Evolutionary conservation across 345 rosid genomes (phyloP).

Genomic region (Eucalyptus cladocalyx): DNA sequence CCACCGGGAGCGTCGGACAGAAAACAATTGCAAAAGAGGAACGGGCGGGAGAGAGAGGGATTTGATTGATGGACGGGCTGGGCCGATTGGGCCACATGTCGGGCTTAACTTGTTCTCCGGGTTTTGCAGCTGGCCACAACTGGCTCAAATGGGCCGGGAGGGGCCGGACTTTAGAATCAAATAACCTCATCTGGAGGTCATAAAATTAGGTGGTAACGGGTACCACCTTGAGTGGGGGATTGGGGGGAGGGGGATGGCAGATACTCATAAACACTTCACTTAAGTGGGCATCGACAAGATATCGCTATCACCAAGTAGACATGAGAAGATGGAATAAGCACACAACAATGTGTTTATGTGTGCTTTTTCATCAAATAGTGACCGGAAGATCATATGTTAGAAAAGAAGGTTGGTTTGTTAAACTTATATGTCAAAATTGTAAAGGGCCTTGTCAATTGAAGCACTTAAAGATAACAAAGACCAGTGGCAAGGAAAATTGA

Average conservation of each 20-base stretch:
- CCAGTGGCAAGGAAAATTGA: background rate
- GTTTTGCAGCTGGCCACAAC: background rate
- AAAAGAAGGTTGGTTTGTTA: background rate
- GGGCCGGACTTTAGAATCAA: too few relatives aligned
- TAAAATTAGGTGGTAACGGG: too few relatives aligned
- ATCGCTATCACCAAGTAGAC: background rate
- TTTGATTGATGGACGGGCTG: background rate
- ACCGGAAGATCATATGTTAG: background rate
- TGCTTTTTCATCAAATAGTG: background rate
- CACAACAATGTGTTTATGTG: background rate
- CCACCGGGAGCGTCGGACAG: too few relatives aligned
- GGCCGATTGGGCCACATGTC: background rate
- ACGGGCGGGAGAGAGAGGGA: background rate
- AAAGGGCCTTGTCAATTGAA: background rate
- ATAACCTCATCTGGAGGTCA: too few relatives aligned
- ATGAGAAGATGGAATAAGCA: background rate
- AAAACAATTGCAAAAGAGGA: background rate
- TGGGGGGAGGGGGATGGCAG: background rate
- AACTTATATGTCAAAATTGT: background rate
- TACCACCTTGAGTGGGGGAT: too few relatives aligned
- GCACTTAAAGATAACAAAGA: background rate
- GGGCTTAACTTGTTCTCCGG: background rate
- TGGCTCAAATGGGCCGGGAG: background rate
- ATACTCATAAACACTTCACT: background rate
- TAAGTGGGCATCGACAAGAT: background rate